A percentile compares a stretch with the other conserved stretches of the same genome.
Conservation (phyloP, 179 eudicot genomes). For the Silene noctiflora region DNA sequence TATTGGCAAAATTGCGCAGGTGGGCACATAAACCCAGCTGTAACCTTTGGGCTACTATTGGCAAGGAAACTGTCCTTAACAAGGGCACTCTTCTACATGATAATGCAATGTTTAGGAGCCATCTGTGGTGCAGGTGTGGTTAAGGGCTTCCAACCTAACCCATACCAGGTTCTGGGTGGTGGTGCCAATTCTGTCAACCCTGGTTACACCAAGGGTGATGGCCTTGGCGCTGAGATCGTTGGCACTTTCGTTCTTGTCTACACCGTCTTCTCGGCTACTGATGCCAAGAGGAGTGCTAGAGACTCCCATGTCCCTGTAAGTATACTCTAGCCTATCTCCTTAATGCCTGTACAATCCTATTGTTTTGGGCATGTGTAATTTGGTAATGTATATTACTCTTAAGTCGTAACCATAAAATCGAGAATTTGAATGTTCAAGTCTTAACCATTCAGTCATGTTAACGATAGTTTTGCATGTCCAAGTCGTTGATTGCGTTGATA, state of each 20-base stretch:
- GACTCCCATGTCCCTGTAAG: slow-evolving; percentile 46
- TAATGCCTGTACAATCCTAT: not conserved
- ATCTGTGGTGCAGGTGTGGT: slow-evolving; percentile 44
- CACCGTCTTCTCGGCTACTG: slow-evolving; percentile 43
- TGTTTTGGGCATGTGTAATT: no score
- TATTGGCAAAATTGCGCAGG: slow-evolving; percentile 15
- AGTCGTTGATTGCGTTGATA: no score
- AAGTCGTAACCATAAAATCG: no score
- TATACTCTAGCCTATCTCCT: not conserved
- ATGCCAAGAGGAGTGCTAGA: slow-evolving; percentile 42
- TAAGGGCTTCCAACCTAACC: slow-evolving; percentile 36
- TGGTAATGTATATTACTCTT: no score
- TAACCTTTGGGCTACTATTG: slow-evolving; percentile 37
- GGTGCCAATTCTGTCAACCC: slow-evolving; percentile 36
- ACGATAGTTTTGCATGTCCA: not conserved
- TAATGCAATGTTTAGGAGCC: slow-evolving; percentile 45
- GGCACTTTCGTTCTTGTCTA: slow-evolving; percentile 20
- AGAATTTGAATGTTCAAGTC: no score
- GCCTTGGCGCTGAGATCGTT: slow-evolving; percentile 41
- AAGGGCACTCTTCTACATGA: slow-evolving; percentile 39
- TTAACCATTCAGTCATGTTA: not conserved
- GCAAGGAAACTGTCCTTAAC: slow-evolving; percentile 40
- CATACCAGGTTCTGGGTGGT: slow-evolving; percentile 34
- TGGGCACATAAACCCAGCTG: slow-evolving; percentile 29
- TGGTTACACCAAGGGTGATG: slow-evolving; percentile 40